phyloP scores from a whole-genome alignment of 805 yeast species.

The Wickerhamiella hasegawae region DNA sequence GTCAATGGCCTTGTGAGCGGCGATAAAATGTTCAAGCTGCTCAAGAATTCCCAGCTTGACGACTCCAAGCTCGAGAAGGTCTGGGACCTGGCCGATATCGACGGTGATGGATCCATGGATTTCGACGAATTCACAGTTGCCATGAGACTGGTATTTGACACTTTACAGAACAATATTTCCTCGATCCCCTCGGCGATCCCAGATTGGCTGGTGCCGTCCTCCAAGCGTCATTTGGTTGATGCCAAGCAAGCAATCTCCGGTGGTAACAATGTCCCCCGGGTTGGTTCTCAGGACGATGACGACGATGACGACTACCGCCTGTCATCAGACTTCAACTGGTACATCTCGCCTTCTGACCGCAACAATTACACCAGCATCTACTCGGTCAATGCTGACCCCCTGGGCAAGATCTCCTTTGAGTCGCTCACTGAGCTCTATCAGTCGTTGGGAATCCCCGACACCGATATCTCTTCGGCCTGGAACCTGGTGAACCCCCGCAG shows the following conservation, averaged over 20 bases:
- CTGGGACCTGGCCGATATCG: constrained; percentile 83
- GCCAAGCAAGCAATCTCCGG: constrained; percentile 50
- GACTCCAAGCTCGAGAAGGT: constrained; percentile 64
- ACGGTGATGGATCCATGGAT: constrained; percentile 78
- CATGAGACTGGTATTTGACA: constrained; percentile 85
- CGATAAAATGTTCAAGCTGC: constrained; percentile 68
- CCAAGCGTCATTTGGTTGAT: constrained; percentile 69
- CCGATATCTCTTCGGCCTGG: constrained; percentile 87
- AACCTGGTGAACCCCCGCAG: constrained; percentile 84
- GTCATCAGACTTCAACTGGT: constrained; percentile 80
- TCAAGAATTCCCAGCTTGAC: constrained; percentile 73
- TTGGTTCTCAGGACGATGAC: constrained; percentile 19
- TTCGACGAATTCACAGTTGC: constrained; percentile 97
- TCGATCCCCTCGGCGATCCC: constrained; percentile 64
- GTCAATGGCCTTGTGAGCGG: constrained; percentile 64
- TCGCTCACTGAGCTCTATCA: constrained; percentile 53
- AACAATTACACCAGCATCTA: constrained; percentile 65
- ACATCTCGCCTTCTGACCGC: constrained; percentile 80
- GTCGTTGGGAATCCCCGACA: constrained; percentile 57
- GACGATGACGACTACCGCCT: constrained; percentile 52
- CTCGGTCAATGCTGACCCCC: constrained; percentile 53
- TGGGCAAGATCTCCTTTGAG: constrained; percentile 66
- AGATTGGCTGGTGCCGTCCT: constrained; percentile 81
- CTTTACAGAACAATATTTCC: constrained; percentile 55
- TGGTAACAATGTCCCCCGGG: constrained; percentile 1